Evolutionary conservation across 805 yeast genomes (phyloP), one percentile per base, ranked within the genome.

Genomic region (Hanseniaspora lindneri): DNA sequence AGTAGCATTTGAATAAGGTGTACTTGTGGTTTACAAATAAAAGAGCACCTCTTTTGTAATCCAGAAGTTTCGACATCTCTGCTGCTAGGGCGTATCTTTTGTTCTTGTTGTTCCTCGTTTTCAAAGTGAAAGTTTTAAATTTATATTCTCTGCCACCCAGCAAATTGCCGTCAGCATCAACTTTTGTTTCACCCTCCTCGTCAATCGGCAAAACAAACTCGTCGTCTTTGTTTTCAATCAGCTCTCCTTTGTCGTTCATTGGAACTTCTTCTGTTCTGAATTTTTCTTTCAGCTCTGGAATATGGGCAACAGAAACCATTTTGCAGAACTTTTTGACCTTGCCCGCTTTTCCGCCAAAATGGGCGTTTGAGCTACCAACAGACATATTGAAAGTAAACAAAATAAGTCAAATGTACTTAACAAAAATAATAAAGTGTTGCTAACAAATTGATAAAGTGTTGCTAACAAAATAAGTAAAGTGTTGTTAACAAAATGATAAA

Each of bases 41-140:
- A 47, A 87, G 69, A 58, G 89, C 87, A 2, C 95, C 84, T 60
- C 89, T 96, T 56, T 96, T 74, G 66, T 87, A 84, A 3, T 96
- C 97, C 53, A 89, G 86, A 58, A 89, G 78, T 56, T 97, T 75
- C 1, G 98, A 96, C 2, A 96, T 95, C 60, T 92, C 98, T 0
- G 97, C 88, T 2, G 95, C 80, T 41, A 92, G 75, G 95, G 89
- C 88, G 63, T 77, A 92, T 51, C 79, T 70, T 54, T 79, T 72
- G 19, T 77, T 75, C 8, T 95, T 96, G 13, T 41, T 36, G 14
- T 49, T 76, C 43, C 48, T 42, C 6, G 41, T 32, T 70, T 4
- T 77, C 79, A 36, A 68, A 60, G 41, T 39, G 63, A 83, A 83
- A 0, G 82, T 74, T 52, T 80, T 74, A 49, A 80, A 77, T 51